Conservation (phyloP, 345 rosid species). For the Hibiscus trionum region DNA sequence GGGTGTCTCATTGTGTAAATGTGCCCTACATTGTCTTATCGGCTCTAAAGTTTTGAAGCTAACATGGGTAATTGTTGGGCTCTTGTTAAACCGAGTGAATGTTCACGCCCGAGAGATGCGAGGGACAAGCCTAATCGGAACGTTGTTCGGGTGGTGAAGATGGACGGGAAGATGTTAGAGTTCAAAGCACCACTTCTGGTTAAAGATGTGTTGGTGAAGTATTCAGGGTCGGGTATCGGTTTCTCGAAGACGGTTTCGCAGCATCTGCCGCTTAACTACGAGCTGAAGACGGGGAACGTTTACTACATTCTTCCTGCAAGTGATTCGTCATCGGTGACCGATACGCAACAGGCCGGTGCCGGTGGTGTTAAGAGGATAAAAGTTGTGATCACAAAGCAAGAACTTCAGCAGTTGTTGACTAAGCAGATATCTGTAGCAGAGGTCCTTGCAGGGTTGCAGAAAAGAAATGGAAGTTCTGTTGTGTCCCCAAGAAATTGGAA, state of each 20-base stretch:
- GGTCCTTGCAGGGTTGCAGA: constrained; percentile 7
- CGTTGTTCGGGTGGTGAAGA: constrained; percentile 28
- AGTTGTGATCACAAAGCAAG: constrained; percentile 38
- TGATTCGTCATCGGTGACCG: not conserved
- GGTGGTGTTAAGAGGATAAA: constrained; percentile 26
- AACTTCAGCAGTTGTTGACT: constrained; percentile 23
- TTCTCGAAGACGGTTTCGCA: constrained; percentile 1
- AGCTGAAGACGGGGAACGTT: constrained; percentile 23
- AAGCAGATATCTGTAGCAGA: constrained; percentile 22
- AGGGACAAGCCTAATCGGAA: not conserved
- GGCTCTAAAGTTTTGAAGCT: not conserved
- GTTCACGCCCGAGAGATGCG: constrained; percentile 3
- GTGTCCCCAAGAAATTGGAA: constrained; percentile 30
- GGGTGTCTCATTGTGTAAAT: not conserved
- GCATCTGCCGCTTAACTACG: constrained; percentile 16
- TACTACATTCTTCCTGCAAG: constrained; percentile 23
- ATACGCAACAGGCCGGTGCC: not conserved
- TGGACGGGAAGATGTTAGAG: constrained; percentile 24
- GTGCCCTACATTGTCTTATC: not conserved
- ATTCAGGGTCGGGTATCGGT: constrained; percentile 21
- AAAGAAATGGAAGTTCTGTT: not conserved
- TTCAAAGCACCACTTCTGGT: constrained; percentile 23
- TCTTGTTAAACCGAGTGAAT: not conserved
- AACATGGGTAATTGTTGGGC: constrained; percentile 21
- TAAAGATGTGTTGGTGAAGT: constrained; percentile 16